Conservation (phyloP, 306 rosid species). For the Leucaena leucocephala region DNA sequence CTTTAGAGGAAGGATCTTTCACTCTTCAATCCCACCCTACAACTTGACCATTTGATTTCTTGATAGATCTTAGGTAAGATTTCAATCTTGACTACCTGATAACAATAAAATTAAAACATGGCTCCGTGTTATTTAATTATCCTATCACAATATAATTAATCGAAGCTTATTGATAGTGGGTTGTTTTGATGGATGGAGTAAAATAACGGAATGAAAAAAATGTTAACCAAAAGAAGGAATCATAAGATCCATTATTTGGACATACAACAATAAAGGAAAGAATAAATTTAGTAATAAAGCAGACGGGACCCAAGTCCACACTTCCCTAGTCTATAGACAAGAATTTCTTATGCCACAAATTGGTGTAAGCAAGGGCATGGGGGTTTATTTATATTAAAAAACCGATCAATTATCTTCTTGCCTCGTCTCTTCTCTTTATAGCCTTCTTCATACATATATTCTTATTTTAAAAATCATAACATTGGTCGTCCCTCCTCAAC, state of each 20-base stretch:
- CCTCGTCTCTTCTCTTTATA: not conserved
- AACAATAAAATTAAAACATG: not conserved
- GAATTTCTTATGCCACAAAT: not conserved
- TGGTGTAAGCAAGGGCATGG: not conserved
- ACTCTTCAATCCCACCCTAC: not conserved
- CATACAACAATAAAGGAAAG: not conserved
- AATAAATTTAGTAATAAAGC: not conserved
- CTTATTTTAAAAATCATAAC: conserved; percentile 14
- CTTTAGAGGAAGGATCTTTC: not conserved
- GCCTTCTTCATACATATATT: conserved; percentile 3
- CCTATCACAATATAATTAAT: not conserved
- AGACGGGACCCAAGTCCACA: not conserved
- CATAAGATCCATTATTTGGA: not conserved
- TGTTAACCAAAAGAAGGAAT: not conserved
- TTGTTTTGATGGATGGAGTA: not conserved
- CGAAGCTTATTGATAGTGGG: not conserved
- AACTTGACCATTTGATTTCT: not conserved
- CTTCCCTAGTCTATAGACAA: not conserved
- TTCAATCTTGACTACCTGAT: not conserved
- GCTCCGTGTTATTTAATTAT: not conserved
- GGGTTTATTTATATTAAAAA: too few species aligned
- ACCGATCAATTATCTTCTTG: not conserved
- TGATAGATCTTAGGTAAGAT: not conserved
- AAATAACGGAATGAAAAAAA: not conserved
- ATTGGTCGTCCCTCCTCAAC: not conserved